Evolutionary conservation across 2,329 filamentous ascomycete genomes (phyloP).

Genomic region (Epichloe gansuensis): DNA sequence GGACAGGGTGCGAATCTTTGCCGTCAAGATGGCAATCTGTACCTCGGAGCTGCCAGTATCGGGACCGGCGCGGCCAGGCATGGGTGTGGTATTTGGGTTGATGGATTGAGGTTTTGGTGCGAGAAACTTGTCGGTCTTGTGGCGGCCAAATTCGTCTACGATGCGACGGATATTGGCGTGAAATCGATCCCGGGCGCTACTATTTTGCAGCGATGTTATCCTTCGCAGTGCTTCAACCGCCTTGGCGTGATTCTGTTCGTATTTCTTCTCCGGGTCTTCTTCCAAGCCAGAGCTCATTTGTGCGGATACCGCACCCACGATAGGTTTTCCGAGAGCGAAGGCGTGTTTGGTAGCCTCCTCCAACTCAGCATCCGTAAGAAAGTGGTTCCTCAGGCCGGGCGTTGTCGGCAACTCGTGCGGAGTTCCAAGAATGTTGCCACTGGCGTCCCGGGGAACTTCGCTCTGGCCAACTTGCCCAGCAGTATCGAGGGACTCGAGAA

Average conservation of each 20-base stretch:
- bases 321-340: slow-evolving; percentile 51
- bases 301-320: slow-evolving; percentile 22
- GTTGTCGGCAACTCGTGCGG: slow-evolving; percentile 32
- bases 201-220: slow-evolving; percentile 67
- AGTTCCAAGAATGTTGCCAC: slow-evolving; percentile 27
- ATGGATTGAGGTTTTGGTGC: slow-evolving; percentile 45
- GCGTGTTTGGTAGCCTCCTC: slow-evolving; percentile 53
- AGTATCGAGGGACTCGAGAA: slow-evolving; percentile 68
- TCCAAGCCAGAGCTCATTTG: slow-evolving; percentile 29
- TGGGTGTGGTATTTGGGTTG: slow-evolving; percentile 24
- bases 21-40: slow-evolving; percentile 89
- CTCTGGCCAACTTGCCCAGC: slow-evolving; percentile 35
- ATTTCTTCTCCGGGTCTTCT: slow-evolving; percentile 25
- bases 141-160: slow-evolving; percentile 77
- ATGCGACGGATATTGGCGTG: slow-evolving; percentile 76
- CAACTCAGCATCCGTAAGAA: slow-evolving; percentile 56
- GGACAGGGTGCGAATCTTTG: slow-evolving; percentile 77
- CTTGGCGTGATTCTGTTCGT: slow-evolving; percentile 46
- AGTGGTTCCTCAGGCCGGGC: slow-evolving; percentile 57
- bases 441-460: slow-evolving; percentile 23
- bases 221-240: slow-evolving; percentile 65
- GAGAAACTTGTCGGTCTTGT: slow-evolving; percentile 67
- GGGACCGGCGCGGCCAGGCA: slow-evolving; percentile 55
- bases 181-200: slow-evolving; percentile 63
- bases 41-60: slow-evolving; percentile 95